These are phyloP conservation scores for Pseudogymnoascus sp. DNA, from an alignment of 2,329 filamentous ascomycete genomes.

Conservation along the genomic window DNA sequence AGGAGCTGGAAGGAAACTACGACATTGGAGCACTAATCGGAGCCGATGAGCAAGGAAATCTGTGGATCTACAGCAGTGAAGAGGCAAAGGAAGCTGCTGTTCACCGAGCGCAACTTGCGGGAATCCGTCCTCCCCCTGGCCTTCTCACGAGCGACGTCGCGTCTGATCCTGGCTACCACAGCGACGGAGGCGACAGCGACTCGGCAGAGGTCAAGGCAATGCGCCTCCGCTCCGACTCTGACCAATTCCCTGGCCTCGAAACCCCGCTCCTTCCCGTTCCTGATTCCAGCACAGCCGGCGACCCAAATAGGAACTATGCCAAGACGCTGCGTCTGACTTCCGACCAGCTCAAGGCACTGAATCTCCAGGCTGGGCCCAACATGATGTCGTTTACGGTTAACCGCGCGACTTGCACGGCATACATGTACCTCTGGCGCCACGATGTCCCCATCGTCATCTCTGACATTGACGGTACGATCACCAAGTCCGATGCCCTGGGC, in stretches of 20 bases:
- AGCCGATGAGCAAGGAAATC: conserved; percentile 87
- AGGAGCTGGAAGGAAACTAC: conserved; percentile 90
- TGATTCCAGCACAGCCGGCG: conserved; percentile 53
- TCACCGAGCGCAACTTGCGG: conserved; percentile 49
- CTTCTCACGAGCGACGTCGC: conserved; percentile 53
- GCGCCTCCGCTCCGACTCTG: conserved; percentile 58
- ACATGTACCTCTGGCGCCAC: conserved; percentile 89
- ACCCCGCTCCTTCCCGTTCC: conserved; percentile 45
- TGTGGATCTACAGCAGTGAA: conserved; percentile 99
- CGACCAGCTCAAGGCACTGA: conserved; percentile 82
- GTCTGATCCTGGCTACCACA: conserved; percentile 93
- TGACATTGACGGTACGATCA: conserved; percentile 97
- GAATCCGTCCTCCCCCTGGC: conserved; percentile 35
- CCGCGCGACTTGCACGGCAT: conserved; percentile 81
- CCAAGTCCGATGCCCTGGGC: conserved; percentile 89
- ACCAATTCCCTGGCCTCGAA: conserved; percentile 48
- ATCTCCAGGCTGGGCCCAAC: conserved; percentile 80
- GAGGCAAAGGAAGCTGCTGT: conserved; percentile 87
- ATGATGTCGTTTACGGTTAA: conserved; percentile 96
- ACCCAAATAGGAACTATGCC: conserved; percentile 81
- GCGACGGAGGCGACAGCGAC: conserved; percentile 66
- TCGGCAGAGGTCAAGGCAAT: conserved; percentile 43
- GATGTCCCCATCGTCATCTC: conserved; percentile 94
- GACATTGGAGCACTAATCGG: conserved; percentile 94
- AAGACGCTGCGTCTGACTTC: conserved; percentile 94